Base-by-base conservation (phyloP, 805 yeast genomes). In the Grigorovia yakushimaensis region DNA sequence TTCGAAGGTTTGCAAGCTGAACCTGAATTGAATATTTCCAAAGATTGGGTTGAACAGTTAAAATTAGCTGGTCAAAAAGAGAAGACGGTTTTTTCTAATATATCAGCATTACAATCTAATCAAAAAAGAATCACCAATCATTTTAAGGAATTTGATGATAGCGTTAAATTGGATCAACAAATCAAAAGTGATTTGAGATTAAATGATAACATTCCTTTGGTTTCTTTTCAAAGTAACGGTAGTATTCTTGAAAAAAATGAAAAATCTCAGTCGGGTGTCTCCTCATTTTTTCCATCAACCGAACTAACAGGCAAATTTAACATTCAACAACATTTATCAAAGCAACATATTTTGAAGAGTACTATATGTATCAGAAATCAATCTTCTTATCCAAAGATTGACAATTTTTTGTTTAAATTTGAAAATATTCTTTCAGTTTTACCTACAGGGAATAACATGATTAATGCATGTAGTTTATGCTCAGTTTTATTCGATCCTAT, bases 21-120 rank as follows among this genome's bases (percentile, higher is more conserved):
- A 23, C 73, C 80, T 1, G 60, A 69, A 24, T 66, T 79, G 39
- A 75, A 79, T 1, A 69, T 71, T 1, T 72, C 82, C 6, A 70
- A 70, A 30, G 75, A 81, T 52, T 85, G 94, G 91, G 69, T 76
- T 21, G 68, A 73, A 13, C 91, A 84, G 56, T 59, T 84, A 43
- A 74, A 72, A 42, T 56, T 82, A n/a, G 73, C 81, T 5, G 72
- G 61, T 10, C 60, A 47, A 1, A 49, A 58, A 10, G 30, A 51
- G 11, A 51, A 51, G 20, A 62, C 70, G 2, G 53, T 64, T 0
- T 72, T 75, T 52, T 15, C 21, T 2, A 23, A 20, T 2, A 37
- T 15, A 13, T 64, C 69, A 5, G n/a, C 30, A 2, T 19, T 22
- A 2, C 24, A 24, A 18, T 6, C 47, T 37, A 11, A 37, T 38